phyloP scores from a whole-genome alignment of 306 rosid genomes.

The Gynostemma pentaphyllum region DNA sequence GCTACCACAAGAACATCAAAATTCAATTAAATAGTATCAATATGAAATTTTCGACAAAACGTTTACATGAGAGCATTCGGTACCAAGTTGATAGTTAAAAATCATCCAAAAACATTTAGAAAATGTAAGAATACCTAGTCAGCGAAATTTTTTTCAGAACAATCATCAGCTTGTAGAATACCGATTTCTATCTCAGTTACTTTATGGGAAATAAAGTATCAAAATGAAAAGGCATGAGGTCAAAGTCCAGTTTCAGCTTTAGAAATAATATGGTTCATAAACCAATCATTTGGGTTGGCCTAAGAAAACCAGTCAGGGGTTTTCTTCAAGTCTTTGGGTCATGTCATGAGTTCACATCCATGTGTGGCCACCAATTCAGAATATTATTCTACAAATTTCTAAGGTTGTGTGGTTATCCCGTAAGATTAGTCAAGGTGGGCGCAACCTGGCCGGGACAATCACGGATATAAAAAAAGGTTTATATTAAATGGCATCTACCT shows the following conservation, averaged over 20 bases:
- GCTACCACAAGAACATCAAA: neutral
- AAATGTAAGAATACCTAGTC: neutral
- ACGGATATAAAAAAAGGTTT: too few relatives aligned
- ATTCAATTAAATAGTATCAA: neutral
- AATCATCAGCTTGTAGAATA: neutral
- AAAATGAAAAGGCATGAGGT: neutral
- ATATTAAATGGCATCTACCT: neutral
- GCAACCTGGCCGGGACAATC: too few relatives aligned
- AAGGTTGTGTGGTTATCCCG: too few relatives aligned
- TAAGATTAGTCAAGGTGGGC: too few relatives aligned
- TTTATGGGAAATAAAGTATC: constrained; percentile 17
- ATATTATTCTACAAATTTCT: too few relatives aligned
- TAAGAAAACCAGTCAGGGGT: too few relatives aligned
- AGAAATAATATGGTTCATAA: too few relatives aligned
- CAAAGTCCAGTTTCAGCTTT: neutral
- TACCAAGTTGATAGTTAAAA: neutral
- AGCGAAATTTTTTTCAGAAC: neutral
- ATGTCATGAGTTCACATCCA: too few relatives aligned
- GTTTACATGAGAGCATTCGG: neutral
- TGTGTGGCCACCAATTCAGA: too few relatives aligned
- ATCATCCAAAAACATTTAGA: too few relatives aligned
- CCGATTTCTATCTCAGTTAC: constrained; percentile 18
- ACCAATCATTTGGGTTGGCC: too few relatives aligned
- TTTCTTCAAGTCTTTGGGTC: too few relatives aligned
- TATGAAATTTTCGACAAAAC: neutral